These are phyloP conservation scores for Paramyrothecium roridum DNA, from an alignment of 2,329 filamentous ascomycete genomes.

Conservation along the genomic window DNA sequence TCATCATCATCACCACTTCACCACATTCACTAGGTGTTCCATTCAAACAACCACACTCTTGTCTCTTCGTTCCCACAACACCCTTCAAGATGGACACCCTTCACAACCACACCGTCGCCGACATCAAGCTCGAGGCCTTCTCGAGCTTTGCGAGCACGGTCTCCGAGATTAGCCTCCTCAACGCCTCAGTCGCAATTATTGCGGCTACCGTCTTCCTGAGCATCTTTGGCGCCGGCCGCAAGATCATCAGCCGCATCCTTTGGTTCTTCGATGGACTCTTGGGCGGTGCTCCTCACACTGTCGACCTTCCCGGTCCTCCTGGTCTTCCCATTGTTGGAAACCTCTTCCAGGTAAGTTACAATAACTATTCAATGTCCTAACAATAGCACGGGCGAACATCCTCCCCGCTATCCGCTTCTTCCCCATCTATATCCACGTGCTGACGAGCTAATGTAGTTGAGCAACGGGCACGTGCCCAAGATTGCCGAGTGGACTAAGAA, in stretches of 20 bases:
- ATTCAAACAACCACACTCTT: too few relatives aligned
- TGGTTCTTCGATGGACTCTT: conserved; percentile 1
- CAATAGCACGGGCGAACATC: too few relatives aligned
- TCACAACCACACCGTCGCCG: not conserved
- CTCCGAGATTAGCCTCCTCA: not conserved
- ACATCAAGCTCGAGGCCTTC: not conserved
- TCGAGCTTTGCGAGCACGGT: not conserved
- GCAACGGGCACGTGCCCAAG: conserved; percentile 2
- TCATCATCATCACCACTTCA: too few relatives aligned
- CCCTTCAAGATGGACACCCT: not conserved
- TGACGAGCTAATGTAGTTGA: not conserved
- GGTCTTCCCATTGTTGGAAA: conserved; percentile 2
- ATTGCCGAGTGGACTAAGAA: conserved; percentile 4
- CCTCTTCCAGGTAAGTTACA: not conserved
- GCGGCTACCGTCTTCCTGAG: not conserved
- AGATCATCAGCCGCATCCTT: not conserved
- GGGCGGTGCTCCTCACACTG: conserved; percentile 1
- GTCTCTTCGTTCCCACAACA: too few relatives aligned
- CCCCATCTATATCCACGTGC: not conserved
- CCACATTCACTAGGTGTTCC: too few relatives aligned
- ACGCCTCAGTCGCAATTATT: not conserved
- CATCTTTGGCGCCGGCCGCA: not conserved
- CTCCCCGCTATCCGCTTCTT: not conserved
- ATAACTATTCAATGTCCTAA: too few relatives aligned
- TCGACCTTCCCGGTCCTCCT: not conserved